phyloP scores from a whole-genome alignment of 2,329 filamentous ascomycete genomes.

The Paecilomyces dactylethromorphus region DNA sequence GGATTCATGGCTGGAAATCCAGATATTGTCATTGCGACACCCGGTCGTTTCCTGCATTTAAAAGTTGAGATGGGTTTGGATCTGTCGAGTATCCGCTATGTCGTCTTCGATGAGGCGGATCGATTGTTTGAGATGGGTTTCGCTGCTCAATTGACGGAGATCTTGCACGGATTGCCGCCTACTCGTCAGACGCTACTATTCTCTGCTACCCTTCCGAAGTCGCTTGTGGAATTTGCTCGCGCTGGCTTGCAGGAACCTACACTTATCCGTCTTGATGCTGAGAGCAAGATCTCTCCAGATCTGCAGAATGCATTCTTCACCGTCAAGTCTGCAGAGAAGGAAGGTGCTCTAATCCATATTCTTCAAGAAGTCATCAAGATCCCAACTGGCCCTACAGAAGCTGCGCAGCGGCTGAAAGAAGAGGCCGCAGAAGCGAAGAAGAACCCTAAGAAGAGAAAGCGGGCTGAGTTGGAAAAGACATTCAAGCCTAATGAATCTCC shows the following conservation, averaged over 20 bases:
- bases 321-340: conserved; percentile 87
- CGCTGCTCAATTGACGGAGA: conserved; percentile 84
- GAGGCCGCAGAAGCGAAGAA: conserved; percentile 40
- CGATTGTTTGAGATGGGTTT: conserved; percentile 98
- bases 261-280: conserved; percentile 82
- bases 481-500: conserved; percentile 60
- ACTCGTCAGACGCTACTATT: conserved; percentile 88
- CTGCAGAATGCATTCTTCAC: conserved; percentile 94
- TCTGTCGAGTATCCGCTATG: conserved; percentile 83
- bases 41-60: conserved; percentile 89
- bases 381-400: conserved; percentile 60
- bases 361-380: conserved; percentile 90
- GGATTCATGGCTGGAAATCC: conserved; percentile 87
- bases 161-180: conserved; percentile 77
- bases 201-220: conserved; percentile 89
- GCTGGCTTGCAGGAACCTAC: conserved; percentile 90
- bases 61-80: conserved; percentile 95
- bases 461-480: conserved; percentile 42
- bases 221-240: conserved; percentile 89
- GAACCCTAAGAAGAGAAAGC: conserved; percentile 39
- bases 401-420: conserved; percentile 38
- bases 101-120: conserved; percentile 97
- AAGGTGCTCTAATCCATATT: conserved; percentile 82
- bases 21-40: conserved; percentile 94
- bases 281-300: conserved; percentile 93